These are phyloP conservation scores for Paramecium sexaurelia DNA, from an alignment of 73 alveolate species.

Conservation along the genomic window DNA sequence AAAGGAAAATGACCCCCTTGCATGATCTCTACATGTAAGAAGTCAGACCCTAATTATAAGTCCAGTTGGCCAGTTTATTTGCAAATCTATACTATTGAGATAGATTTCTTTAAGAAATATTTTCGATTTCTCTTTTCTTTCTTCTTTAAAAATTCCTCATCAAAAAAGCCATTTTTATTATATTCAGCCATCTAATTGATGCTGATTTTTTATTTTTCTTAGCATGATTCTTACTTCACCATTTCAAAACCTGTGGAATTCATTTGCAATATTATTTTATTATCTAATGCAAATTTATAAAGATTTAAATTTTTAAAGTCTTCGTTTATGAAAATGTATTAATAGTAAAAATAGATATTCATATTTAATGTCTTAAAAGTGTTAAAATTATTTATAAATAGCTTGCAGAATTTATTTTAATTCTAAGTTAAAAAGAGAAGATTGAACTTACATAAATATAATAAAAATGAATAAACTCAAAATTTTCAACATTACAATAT, in stretches of 20 bases:
- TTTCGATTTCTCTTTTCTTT: slow-evolving; percentile 23
- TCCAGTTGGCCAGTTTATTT: neutral
- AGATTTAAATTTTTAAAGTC: neutral
- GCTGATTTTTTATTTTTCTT: neutral
- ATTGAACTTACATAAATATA: neutral
- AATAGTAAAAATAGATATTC: neutral
- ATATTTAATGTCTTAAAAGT: neutral
- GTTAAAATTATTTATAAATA: neutral
- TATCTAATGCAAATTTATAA: neutral
- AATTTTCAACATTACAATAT: neutral
- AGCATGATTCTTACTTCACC: neutral
- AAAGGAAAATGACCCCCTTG: slow-evolving; percentile 16
- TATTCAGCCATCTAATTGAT: neutral
- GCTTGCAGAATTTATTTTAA: neutral
- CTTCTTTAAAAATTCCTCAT: neutral
- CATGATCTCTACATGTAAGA: neutral
- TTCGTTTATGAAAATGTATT: neutral
- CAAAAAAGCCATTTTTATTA: neutral
- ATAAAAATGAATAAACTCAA: neutral
- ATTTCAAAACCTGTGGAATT: neutral
- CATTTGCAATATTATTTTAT: neutral
- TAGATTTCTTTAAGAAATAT: neutral
- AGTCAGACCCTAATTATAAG: neutral
- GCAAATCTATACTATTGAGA: neutral
- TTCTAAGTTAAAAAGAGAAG: neutral